Percentiles rank a stretch among this genome's conserved stretches.
Conservation (phyloP, 139 green algal species). For the Deuterostichococcus epilithicus region DNA sequence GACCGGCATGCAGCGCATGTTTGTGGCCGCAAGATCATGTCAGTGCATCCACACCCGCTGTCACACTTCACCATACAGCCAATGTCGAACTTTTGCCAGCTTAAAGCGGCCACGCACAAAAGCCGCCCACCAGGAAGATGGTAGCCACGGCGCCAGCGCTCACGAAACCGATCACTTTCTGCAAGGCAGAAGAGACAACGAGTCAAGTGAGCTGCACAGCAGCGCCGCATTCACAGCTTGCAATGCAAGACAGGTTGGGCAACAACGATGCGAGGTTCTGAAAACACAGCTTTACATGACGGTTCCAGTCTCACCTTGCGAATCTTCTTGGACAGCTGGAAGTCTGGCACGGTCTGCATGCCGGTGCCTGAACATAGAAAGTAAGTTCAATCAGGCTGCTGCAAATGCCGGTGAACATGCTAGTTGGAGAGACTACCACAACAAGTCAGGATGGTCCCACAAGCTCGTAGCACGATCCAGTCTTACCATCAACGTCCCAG, state of each 20-base stretch:
- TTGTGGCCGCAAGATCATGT: neutral
- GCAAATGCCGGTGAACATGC: too few species aligned
- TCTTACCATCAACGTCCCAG: constrained; percentile 33
- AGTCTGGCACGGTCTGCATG: constrained; percentile 18
- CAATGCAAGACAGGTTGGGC: neutral
- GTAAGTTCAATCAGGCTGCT: too few species aligned
- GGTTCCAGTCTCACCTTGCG: constrained; percentile 8
- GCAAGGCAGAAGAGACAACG: neutral
- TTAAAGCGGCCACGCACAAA: neutral
- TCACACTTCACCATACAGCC: neutral
- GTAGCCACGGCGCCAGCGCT: constrained; percentile 5
- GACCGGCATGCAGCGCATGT: neutral
- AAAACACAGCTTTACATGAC: neutral
- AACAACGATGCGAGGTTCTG: neutral
- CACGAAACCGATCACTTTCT: constrained; percentile 14
- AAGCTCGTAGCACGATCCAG: too few species aligned
- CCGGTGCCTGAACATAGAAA: too few species aligned
- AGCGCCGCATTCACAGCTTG: neutral
- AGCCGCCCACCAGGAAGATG: constrained; percentile 4
- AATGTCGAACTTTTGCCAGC: neutral
- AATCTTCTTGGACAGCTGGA: constrained; percentile 3
- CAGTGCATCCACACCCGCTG: too few species aligned
- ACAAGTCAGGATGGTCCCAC: too few species aligned
- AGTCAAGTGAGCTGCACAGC: neutral
- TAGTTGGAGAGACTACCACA: too few species aligned